These are phyloP conservation scores for Brassica carinata DNA, from an alignment of 345 rosid species.

Conservation along the genomic window DNA sequence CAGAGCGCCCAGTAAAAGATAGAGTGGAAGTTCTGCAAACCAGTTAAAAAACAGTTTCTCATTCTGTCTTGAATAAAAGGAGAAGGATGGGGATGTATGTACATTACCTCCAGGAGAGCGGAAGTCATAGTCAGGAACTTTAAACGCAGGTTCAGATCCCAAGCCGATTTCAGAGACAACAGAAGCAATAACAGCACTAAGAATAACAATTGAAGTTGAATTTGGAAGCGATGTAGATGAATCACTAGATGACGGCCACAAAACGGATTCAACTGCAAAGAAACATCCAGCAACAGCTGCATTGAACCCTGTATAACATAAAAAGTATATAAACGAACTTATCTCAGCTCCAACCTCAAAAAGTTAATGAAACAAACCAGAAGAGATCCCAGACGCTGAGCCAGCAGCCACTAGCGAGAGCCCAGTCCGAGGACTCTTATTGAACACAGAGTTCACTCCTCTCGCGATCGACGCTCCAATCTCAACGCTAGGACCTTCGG, in stretches of 20 bases:
- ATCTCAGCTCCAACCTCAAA: not conserved
- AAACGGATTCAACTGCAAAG: constrained; percentile 88
- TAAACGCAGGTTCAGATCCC: constrained; percentile 88
- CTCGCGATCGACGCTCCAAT: constrained; percentile 85
- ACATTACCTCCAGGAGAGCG: constrained; percentile 79
- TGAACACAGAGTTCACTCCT: constrained; percentile 52
- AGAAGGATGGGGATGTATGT: not conserved
- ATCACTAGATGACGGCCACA: constrained; percentile 79
- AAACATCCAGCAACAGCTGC: constrained; percentile 98
- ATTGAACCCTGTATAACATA: constrained; percentile 65
- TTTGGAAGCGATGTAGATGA: constrained; percentile 67
- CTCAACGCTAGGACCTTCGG: constrained; percentile 97
- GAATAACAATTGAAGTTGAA: constrained; percentile 87
- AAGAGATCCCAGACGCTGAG: constrained; percentile 86
- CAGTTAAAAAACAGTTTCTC: constrained; percentile 18
- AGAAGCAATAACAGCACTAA: constrained; percentile 85
- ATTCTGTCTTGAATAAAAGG: constrained; percentile 2
- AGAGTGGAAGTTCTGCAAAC: constrained; percentile 85
- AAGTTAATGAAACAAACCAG: constrained; percentile 53
- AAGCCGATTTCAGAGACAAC: constrained; percentile 87
- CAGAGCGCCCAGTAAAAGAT: constrained; percentile 77
- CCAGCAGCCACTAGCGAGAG: constrained; percentile 87
- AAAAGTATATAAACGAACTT: not conserved
- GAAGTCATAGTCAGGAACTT: constrained; percentile 89
- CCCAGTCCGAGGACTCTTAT: constrained; percentile 48